A percentile compares a stretch with the other conserved stretches of the same genome.
Conservation (phyloP, 257 asterid genomes). For the Jasminum sambac region DNA sequence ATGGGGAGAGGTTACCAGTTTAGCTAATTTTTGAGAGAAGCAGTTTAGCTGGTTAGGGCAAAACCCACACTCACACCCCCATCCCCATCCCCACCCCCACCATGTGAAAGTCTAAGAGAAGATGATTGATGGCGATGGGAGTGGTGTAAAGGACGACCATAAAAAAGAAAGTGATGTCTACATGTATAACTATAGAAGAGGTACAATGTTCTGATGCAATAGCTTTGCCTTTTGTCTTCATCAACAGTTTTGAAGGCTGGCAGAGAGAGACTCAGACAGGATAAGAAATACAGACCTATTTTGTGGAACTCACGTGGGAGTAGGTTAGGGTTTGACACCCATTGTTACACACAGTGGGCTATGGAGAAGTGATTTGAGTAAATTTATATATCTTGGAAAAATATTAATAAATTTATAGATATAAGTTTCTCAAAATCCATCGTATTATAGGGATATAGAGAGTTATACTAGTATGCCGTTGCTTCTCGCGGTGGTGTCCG, state of each 20-base stretch:
- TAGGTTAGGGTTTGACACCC: background rate
- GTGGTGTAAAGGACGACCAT: background rate
- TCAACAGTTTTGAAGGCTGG: background rate
- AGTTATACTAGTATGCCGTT: too few relatives aligned
- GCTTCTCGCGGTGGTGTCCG: too few relatives aligned
- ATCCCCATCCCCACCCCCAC: too few relatives aligned
- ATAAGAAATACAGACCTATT: background rate
- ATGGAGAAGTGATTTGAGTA: too few relatives aligned
- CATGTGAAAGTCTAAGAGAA: background rate
- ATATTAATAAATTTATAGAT: too few relatives aligned
- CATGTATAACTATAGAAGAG: background rate
- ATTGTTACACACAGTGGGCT: too few relatives aligned
- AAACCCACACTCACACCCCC: too few relatives aligned
- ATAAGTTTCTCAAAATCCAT: too few relatives aligned
- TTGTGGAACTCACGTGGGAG: background rate
- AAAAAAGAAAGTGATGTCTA: background rate
- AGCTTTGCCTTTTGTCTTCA: slow-evolving; percentile 6
- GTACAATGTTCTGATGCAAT: slow-evolving; percentile 3
- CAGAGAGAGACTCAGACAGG: background rate
- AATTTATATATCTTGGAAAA: too few relatives aligned
- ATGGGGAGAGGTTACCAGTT: background rate
- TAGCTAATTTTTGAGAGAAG: too few relatives aligned
- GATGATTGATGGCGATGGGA: background rate
- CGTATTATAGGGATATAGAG: too few relatives aligned
- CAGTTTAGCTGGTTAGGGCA: too few relatives aligned